phyloP scores from a whole-genome alignment of 23 red algal species.

The Pyropia yezoensis region DNA sequence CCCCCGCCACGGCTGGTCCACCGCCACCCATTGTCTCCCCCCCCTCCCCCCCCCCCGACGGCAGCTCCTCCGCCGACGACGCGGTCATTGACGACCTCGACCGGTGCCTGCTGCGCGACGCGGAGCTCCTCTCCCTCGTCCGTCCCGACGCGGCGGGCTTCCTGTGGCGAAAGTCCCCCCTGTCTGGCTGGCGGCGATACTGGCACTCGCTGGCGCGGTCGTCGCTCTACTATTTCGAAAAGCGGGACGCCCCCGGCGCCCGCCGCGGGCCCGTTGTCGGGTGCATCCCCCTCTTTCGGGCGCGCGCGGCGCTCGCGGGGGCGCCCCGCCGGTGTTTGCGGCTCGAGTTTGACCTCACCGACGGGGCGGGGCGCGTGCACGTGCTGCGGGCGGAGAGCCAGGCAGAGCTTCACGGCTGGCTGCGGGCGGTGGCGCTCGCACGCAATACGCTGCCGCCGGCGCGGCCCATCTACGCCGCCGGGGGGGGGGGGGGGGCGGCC shows the following conservation, averaged over 20 bases:
- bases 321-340: slow-evolving; percentile 16
- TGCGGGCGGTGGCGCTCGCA: slow-evolving; percentile 13
- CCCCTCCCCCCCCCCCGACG: no score
- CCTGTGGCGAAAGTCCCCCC: slow-evolving; percentile 50
- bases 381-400: slow-evolving; percentile 42
- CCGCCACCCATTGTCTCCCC: no score
- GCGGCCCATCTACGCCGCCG: slow-evolving; percentile 15
- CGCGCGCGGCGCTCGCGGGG: slow-evolving; percentile 27
- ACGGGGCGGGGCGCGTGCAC: slow-evolving; percentile 29
- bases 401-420: slow-evolving; percentile 55
- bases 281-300: slow-evolving; percentile 71
- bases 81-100: neutral
- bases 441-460: slow-evolving; percentile 77
- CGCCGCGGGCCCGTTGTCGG: slow-evolving; percentile 66
- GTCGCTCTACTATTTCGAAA: slow-evolving; percentile 69
- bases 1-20: no score
- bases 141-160: slow-evolving; percentile 57
- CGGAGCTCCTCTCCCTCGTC: slow-evolving; percentile 42
- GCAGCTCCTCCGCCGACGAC: neutral
- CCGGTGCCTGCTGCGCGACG: slow-evolving; percentile 36
- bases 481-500: no score
- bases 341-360: slow-evolving; percentile 56
- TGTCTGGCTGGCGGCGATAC: slow-evolving; percentile 80
- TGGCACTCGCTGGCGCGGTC: slow-evolving; percentile 75
- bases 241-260: neutral